Conservation (phyloP, 345 rosid genomes). For the Dimocarpus longan region DNA sequence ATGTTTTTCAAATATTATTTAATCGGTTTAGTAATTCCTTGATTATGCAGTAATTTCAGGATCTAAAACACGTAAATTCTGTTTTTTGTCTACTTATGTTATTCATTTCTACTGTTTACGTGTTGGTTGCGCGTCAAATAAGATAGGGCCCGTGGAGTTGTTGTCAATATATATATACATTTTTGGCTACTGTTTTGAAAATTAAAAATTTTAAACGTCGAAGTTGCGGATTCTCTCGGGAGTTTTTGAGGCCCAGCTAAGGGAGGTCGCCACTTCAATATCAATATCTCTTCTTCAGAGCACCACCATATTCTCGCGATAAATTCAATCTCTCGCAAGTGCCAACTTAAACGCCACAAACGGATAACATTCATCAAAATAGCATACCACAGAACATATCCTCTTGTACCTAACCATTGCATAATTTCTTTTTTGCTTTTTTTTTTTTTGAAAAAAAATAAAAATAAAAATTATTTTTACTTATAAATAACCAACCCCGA, state of each 20-base stretch:
- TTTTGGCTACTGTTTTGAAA: not conserved
- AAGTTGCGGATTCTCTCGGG: not conserved
- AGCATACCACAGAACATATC: too few relatives aligned
- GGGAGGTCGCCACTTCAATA: constrained; percentile 7
- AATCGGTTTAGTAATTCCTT: too few relatives aligned
- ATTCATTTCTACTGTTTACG: not conserved
- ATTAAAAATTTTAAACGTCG: not conserved
- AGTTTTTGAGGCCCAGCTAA: constrained; percentile 18
- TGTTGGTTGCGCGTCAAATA: constrained; percentile 25
- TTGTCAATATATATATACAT: constrained; percentile 11
- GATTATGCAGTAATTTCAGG: too few relatives aligned
- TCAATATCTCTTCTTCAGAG: not conserved
- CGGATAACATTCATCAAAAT: not conserved
- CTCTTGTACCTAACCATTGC: too few relatives aligned
- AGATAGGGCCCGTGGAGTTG: not conserved
- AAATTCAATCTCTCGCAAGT: not conserved
- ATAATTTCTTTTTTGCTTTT: too few relatives aligned
- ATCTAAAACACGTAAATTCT: too few relatives aligned
- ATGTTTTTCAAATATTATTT: too few relatives aligned
- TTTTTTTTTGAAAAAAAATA: too few relatives aligned
- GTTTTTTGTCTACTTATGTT: too few relatives aligned
- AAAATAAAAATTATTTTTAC: too few relatives aligned
- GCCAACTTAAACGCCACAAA: not conserved
- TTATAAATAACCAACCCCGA: too few relatives aligned
- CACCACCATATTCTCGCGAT: constrained; percentile 16